Evolutionary conservation across 1,284 basidiomycete genomes (phyloP).

Genomic region (Trichosporon asahii): DNA sequence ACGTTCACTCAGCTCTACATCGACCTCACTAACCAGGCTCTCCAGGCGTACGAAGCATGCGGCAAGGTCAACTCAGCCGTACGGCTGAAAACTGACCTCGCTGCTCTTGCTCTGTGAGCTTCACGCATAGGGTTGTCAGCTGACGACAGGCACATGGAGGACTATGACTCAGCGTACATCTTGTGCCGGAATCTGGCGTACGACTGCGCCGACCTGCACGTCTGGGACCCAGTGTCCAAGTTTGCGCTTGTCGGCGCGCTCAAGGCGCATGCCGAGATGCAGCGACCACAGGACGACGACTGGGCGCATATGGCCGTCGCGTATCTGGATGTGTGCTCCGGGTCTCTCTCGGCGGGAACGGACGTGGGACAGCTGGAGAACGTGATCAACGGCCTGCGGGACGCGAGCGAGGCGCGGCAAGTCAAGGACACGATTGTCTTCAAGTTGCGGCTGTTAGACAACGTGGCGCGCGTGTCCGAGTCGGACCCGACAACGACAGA

Average conservation of each 20-base stretch:
- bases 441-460: constrained; percentile 17
- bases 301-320: constrained; percentile 45
- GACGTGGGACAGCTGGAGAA: constrained; percentile 16
- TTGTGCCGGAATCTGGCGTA: constrained; percentile 35
- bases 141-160: constrained; percentile 27
- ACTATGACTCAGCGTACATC: constrained; percentile 37
- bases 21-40: constrained; percentile 69
- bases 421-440: constrained; percentile 15
- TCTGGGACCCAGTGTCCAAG: constrained; percentile 41
- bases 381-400: constrained; percentile 26
- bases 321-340: constrained; percentile 31
- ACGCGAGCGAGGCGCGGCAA: constrained; percentile 19
- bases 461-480: constrained; percentile 21
- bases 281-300: constrained; percentile 31
- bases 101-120: constrained; percentile 77
- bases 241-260: constrained; percentile 41
- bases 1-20: constrained; percentile 73
- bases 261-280: constrained; percentile 31
- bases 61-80: constrained; percentile 78
- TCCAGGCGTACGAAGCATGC: constrained; percentile 74
- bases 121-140: not conserved
- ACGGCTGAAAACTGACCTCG: constrained; percentile 75
- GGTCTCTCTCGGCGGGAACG: constrained; percentile 14
- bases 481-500: constrained; percentile 30
- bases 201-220: constrained; percentile 37